These are phyloP conservation scores for Wickerhamomyces bovis DNA, from an alignment of 805 yeast species.

Conservation along the genomic window DNA sequence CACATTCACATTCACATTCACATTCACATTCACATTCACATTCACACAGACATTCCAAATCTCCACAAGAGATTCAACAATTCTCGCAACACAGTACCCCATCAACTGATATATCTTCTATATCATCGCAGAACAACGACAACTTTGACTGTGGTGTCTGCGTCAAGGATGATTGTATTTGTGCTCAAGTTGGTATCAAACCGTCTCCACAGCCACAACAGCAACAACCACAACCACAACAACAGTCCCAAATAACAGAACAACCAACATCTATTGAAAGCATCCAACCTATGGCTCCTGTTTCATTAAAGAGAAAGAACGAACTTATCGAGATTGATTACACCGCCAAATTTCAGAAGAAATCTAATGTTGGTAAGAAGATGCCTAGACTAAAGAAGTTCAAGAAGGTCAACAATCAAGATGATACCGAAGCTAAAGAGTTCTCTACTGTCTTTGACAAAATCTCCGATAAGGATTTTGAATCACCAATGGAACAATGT, in stretches of 20 bases:
- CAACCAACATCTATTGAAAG: slow-evolving; percentile 22
- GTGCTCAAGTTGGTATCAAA: slow-evolving; percentile 39
- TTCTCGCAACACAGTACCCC: slow-evolving; percentile 13
- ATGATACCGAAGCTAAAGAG: slow-evolving; percentile 14
- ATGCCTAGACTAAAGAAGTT: slow-evolving; percentile 20
- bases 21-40: slow-evolving; percentile 6
- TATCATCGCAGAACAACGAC: slow-evolving; percentile 17
- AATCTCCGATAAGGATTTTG: slow-evolving; percentile 32
- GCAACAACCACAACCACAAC: slow-evolving; percentile 3
- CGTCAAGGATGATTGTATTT: slow-evolving; percentile 59
- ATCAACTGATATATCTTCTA: slow-evolving; percentile 16
- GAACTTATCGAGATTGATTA: slow-evolving; percentile 46
- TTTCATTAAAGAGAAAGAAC: slow-evolving; percentile 42
- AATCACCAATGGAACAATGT: slow-evolving; percentile 64
- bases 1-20: slow-evolving; percentile 31
- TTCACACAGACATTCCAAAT: slow-evolving; percentile 44
- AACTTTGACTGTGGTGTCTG: slow-evolving; percentile 56
- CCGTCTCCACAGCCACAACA: slow-evolving; percentile 14
- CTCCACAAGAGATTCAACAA: slow-evolving; percentile 26
- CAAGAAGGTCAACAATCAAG: slow-evolving; percentile 5
- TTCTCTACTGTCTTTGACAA: slow-evolving; percentile 17
- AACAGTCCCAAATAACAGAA: slow-evolving; percentile 7
- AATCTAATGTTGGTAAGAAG: slow-evolving; percentile 21
- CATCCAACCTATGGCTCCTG: slow-evolving; percentile 62
- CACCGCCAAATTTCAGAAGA: slow-evolving; percentile 41